Percentiles rank a stretch among this genome's conserved stretches.
These are phyloP conservation scores for Pulveroboletus sp. DNA, from an alignment of 768 basidiomycete species.

Conservation along the genomic window DNA sequence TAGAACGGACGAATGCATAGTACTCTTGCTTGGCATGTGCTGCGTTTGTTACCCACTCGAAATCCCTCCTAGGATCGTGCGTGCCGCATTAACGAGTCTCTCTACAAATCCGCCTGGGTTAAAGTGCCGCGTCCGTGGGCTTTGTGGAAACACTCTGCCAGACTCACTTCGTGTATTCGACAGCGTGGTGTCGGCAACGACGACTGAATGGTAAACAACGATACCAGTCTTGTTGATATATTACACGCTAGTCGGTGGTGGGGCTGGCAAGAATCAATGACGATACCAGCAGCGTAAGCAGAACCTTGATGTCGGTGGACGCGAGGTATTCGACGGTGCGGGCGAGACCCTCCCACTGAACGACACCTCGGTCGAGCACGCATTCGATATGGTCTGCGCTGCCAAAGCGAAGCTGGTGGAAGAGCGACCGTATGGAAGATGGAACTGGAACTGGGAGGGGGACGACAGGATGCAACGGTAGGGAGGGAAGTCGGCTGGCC, in stretches of 20 bases:
- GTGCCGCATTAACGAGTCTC: too few species aligned
- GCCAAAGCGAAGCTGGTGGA: constrained; percentile 84
- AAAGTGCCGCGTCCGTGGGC: too few species aligned
- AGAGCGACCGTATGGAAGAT: constrained; percentile 61
- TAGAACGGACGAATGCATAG: constrained; percentile 4
- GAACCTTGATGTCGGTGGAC: constrained; percentile 63
- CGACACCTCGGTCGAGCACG: constrained; percentile 55
- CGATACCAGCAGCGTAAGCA: constrained; percentile 75
- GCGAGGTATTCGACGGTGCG: constrained; percentile 88
- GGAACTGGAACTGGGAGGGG: constrained; percentile 75
- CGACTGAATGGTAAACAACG: too few species aligned
- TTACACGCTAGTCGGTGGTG: constrained; percentile 5
- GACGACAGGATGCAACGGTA: constrained; percentile 59
- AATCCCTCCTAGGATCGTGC: too few species aligned
- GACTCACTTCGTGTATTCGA: too few species aligned
- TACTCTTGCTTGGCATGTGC: constrained; percentile 3
- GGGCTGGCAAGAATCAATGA: constrained; percentile 47
- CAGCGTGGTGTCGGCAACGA: too few species aligned
- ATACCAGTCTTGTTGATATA: too few species aligned
- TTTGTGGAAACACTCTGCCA: too few species aligned
- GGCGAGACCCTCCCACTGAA: constrained; percentile 84
- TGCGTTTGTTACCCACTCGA: background rate
- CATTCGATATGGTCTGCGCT: constrained; percentile 59
- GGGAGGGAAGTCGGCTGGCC: constrained; percentile 42
- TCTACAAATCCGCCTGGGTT: too few species aligned